Conservation (phyloP, 345 rosid genomes). For the Rhodamnia argentea region DNA sequence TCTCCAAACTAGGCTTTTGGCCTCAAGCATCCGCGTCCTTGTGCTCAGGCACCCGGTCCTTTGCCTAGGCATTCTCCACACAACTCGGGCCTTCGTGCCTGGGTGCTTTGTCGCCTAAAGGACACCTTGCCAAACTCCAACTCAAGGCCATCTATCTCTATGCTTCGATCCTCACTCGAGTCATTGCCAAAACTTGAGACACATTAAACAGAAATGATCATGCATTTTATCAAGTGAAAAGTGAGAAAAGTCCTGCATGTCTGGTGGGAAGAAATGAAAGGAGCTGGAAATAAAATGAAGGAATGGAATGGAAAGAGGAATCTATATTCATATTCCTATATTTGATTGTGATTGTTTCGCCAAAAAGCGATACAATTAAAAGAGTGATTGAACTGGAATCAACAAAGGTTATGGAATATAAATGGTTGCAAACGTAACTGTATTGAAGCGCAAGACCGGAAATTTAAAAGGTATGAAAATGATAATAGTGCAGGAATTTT, state of each 20-base stretch:
- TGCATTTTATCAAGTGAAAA: not conserved
- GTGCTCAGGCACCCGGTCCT: not conserved
- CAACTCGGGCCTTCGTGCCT: not conserved
- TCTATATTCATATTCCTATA: too few relatives aligned
- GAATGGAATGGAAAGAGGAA: not conserved
- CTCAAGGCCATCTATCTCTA: not conserved
- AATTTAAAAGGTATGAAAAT: too few relatives aligned
- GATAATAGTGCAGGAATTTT: too few relatives aligned
- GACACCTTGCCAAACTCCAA: not conserved
- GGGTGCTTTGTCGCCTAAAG: not conserved
- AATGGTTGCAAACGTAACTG: too few relatives aligned
- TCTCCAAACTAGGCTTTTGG: too few relatives aligned
- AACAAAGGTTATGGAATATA: too few relatives aligned
- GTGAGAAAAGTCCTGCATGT: not conserved
- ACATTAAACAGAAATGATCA: not conserved
- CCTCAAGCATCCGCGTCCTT: too few relatives aligned
- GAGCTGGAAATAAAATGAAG: not conserved
- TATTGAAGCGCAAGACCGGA: too few relatives aligned
- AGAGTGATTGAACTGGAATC: too few relatives aligned
- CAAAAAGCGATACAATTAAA: too few relatives aligned
- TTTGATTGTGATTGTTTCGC: too few relatives aligned
- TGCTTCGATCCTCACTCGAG: not conserved
- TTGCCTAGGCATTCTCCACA: not conserved
- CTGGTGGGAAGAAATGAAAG: too few relatives aligned
- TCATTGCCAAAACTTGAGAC: not conserved